A percentile compares a stretch with the other conserved stretches of the same genome.
phyloP scores from a whole-genome alignment of 305 asterid genomes.

The Nicotiana rustica region DNA sequence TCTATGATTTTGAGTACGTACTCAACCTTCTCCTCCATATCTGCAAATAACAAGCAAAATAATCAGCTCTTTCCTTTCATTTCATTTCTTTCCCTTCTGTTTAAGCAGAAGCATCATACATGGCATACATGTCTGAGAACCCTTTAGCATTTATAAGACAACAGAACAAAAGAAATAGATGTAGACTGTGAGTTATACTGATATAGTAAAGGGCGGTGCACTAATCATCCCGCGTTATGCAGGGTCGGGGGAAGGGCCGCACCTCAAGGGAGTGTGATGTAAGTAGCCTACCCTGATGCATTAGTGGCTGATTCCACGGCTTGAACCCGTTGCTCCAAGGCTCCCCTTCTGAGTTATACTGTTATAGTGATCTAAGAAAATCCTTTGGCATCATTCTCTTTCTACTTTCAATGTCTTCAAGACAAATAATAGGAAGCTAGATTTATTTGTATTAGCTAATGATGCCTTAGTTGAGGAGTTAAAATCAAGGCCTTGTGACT shows the following conservation, averaged over 20 bases:
- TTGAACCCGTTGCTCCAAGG: too few species aligned
- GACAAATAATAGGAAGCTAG: not conserved
- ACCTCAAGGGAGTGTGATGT: too few species aligned
- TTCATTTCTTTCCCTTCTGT: not conserved
- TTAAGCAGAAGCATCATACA: not conserved
- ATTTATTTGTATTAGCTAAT: not conserved
- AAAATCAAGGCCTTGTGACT: not conserved
- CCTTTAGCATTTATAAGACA: not conserved
- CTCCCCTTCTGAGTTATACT: not conserved
- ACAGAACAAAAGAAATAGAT: not conserved
- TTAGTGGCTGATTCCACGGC: too few species aligned
- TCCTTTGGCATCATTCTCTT: not conserved
- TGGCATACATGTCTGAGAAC: not conserved
- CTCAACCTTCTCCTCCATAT: constrained; percentile 65
- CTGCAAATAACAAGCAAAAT: constrained; percentile 42
- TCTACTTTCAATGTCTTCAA: not conserved
- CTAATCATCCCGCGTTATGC: too few species aligned
- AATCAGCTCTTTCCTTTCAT: not conserved
- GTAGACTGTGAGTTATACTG: not conserved
- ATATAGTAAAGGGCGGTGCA: not conserved
- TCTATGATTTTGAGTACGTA: constrained; percentile 54
- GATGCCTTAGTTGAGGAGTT: not conserved
- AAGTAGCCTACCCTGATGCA: too few species aligned
- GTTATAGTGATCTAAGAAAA: not conserved
- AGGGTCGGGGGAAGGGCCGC: too few species aligned